Percentiles rank a stretch among this genome's conserved stretches.
Evolutionary conservation across 257 asterid species (phyloP).

Genomic region (Marsdenia floribunda): DNA sequence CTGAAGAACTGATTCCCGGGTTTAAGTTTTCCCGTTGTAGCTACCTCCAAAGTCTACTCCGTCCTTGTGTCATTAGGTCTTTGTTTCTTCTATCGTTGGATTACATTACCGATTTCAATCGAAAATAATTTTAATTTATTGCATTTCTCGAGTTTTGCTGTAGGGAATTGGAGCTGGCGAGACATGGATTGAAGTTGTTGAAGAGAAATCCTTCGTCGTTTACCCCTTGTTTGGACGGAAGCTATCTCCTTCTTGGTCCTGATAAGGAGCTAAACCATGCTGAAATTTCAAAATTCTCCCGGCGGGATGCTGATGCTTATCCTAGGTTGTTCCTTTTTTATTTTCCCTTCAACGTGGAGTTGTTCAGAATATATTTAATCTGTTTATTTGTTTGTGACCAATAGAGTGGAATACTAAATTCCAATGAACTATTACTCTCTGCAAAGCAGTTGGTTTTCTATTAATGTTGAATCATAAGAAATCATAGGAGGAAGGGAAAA

Average conservation of each 20-base stretch:
- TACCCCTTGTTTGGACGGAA: slow-evolving; percentile 91
- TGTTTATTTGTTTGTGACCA: background rate
- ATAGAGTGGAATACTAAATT: background rate
- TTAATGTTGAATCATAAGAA: background rate
- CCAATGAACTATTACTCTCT: background rate
- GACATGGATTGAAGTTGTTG: slow-evolving; percentile 80
- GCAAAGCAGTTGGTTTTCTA: background rate
- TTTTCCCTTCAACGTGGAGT: background rate
- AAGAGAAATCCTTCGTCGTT: slow-evolving; percentile 86
- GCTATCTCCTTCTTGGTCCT: slow-evolving; percentile 78
- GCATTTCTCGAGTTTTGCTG: slow-evolving; percentile 3
- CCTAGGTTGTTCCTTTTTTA: slow-evolving; percentile 38
- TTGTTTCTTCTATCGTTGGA: background rate
- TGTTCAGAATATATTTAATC: background rate
- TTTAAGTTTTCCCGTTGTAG: slow-evolving; percentile 96
- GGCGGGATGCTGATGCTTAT: slow-evolving; percentile 71
- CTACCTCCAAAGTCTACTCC: slow-evolving; percentile 96
- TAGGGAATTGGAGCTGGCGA: slow-evolving; percentile 77
- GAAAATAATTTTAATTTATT: background rate
- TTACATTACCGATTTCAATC: background rate
- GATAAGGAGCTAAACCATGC: slow-evolving; percentile 61
- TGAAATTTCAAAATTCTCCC: slow-evolving; percentile 90
- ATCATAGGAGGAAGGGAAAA: too few relatives aligned
- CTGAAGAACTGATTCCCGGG: slow-evolving; percentile 89
- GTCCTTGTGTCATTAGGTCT: slow-evolving; percentile 69